phyloP scores from a whole-genome alignment of 2,329 filamentous ascomycete species.

The Pestalotiopsis sp. region DNA sequence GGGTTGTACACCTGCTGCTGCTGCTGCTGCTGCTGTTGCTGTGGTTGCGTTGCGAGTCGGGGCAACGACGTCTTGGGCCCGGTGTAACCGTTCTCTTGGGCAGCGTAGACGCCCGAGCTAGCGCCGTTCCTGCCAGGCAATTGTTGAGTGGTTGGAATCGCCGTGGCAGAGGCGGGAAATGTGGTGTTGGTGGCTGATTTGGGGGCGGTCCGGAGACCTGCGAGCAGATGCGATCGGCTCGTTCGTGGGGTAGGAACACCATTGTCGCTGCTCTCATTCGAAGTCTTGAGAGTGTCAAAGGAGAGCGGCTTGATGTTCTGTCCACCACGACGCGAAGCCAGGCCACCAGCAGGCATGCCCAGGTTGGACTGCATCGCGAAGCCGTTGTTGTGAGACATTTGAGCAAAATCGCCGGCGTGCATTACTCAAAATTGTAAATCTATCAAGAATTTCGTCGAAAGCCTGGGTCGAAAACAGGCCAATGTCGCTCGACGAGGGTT shows the following conservation, averaged over 20 bases:
- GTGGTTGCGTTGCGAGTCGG: constrained; percentile 30
- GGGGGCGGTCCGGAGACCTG: constrained; percentile 89
- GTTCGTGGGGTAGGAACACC: constrained; percentile 83
- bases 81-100: constrained; percentile 46
- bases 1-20: constrained; percentile 36
- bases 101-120: constrained; percentile 46
- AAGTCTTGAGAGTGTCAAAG: constrained; percentile 72
- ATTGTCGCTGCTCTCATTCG: constrained; percentile 68
- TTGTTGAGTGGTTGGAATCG: constrained; percentile 37
- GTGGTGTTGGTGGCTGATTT: constrained; percentile 70
- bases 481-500: constrained; percentile 13
- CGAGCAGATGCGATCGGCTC: constrained; percentile 91
- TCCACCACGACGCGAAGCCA: constrained; percentile 83
- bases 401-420: constrained; percentile 99
- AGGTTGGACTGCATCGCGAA: constrained; percentile 73
- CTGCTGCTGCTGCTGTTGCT: constrained; percentile 26
- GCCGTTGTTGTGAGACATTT: constrained; percentile 94
- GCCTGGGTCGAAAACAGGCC: constrained; percentile 10
- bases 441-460: constrained; percentile 13
- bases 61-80: constrained; percentile 63
- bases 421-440: constrained; percentile 52
- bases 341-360: constrained; percentile 75
- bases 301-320: constrained; percentile 89
- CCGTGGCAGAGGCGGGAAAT: constrained; percentile 61
- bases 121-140: constrained; percentile 48